Percentiles rank a stretch among this genome's conserved stretches.
phyloP scores from a whole-genome alignment of 1,284 basidiomycete genomes.

The Tilletiaria anomala region DNA sequence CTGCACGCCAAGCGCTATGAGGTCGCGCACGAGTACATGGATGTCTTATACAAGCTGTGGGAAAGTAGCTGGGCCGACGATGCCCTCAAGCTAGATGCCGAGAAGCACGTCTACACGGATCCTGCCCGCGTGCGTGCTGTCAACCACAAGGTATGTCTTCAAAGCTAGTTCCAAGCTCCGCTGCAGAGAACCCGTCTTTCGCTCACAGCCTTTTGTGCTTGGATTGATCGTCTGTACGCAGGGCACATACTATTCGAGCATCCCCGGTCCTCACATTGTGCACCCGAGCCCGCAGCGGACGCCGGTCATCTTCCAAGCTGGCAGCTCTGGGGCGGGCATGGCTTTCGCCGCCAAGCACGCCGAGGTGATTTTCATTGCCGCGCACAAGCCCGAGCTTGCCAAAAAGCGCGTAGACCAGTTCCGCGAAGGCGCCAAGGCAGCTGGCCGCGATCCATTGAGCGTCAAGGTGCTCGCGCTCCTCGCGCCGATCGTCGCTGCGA shows the following conservation, averaged over 20 bases:
- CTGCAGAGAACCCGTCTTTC: too few species aligned
- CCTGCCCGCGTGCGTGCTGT: constrained; percentile 33
- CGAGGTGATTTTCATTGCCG: constrained; percentile 39
- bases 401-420: constrained; percentile 26
- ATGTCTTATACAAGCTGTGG: constrained; percentile 41
- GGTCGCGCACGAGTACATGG: constrained; percentile 17
- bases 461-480: constrained; percentile 35
- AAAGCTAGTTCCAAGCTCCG: neutral
- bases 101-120: constrained; percentile 20
- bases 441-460: constrained; percentile 26
- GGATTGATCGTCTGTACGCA: neutral
- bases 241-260: constrained; percentile 21
- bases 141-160: constrained; percentile 23
- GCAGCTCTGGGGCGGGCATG: constrained; percentile 32
- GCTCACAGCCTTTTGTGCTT: too few species aligned
- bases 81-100: constrained; percentile 24
- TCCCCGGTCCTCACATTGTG: constrained; percentile 38
- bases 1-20: constrained; percentile 27
- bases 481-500: constrained; percentile 25
- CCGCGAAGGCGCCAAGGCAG: constrained; percentile 11
- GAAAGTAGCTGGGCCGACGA: constrained; percentile 40
- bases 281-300: constrained; percentile 37
- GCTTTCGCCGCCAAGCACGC: constrained; percentile 38
- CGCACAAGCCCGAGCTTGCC: constrained; percentile 27
- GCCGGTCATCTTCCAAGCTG: constrained; percentile 39